Conservation (phyloP, 1,139 yeast genomes). For the Nakaseomyces kungkrabaensis region DNA sequence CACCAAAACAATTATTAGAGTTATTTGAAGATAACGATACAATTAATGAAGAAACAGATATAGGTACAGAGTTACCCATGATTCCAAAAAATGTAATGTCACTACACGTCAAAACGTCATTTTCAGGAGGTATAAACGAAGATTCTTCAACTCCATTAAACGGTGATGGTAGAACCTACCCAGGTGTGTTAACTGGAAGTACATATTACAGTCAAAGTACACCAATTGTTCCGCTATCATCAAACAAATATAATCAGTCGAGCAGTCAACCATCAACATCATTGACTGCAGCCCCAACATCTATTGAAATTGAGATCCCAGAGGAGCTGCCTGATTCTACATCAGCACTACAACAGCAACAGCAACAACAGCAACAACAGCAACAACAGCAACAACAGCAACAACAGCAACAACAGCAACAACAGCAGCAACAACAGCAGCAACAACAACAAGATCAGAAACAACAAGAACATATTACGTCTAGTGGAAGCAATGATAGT, state of each 20-base stretch:
- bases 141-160: not conserved
- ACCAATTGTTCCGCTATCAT: constrained; percentile 23
- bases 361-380: constrained; percentile 25
- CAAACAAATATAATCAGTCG: constrained; percentile 21
- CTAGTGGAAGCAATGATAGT: not conserved
- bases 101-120: constrained; percentile 7
- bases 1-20: constrained; percentile 65
- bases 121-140: not conserved
- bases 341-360: constrained; percentile 12
- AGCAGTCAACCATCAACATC: constrained; percentile 19
- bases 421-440: constrained; percentile 43
- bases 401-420: constrained; percentile 40
- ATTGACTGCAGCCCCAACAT: constrained; percentile 31
- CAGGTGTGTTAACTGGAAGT: constrained; percentile 9
- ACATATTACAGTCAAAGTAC: constrained; percentile 24
- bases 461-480: not conserved
- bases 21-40: constrained; percentile 47
- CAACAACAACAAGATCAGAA: not conserved
- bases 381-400: constrained; percentile 16
- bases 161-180: constrained; percentile 11
- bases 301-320: constrained; percentile 53
- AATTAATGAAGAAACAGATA: constrained; percentile 13
- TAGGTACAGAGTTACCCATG: constrained; percentile 16
- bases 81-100: constrained; percentile 13
- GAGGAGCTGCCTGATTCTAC: constrained; percentile 33